Conservation (phyloP, 1,284 basidiomycete species). For the Somion occarium region DNA sequence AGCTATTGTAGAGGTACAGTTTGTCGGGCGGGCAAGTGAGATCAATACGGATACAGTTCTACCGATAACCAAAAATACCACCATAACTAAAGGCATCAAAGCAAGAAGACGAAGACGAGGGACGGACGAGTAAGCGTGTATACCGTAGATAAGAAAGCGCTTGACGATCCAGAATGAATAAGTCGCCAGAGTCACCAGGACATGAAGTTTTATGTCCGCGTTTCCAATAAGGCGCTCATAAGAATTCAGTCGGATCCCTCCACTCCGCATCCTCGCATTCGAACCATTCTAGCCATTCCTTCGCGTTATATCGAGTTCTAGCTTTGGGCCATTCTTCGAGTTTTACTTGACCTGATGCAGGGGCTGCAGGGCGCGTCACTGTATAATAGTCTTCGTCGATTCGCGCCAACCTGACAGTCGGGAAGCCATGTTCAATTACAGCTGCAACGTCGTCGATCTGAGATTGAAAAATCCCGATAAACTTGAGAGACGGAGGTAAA, state of each 20-base stretch:
- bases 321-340: slow-evolving; percentile 53
- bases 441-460: slow-evolving; percentile 37
- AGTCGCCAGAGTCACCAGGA: too few species aligned
- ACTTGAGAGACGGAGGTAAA: slow-evolving; percentile 48
- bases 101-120: too few species aligned
- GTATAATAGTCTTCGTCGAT: slow-evolving; percentile 54
- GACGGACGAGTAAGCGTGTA: too few species aligned
- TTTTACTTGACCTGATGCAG: slow-evolving; percentile 29
- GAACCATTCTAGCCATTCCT: slow-evolving; percentile 58
- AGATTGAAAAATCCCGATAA: slow-evolving; percentile 48
- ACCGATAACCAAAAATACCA: too few species aligned
- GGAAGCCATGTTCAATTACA: slow-evolving; percentile 55
- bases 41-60: too few species aligned
- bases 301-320: slow-evolving; percentile 44
- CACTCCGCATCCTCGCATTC: slow-evolving; percentile 27
- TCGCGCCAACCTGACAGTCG: slow-evolving; percentile 50
- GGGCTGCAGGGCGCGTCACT: slow-evolving; percentile 29
- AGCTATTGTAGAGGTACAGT: too few species aligned
- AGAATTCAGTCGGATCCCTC: slow-evolving; percentile 26
- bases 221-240: slow-evolving; percentile 7
- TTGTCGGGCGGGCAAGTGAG: too few species aligned
- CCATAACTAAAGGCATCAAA: too few species aligned
- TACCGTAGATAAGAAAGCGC: too few species aligned
- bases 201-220: too few species aligned
- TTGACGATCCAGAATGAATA: too few species aligned